A percentile compares a stretch with the other conserved stretches of the same genome.
Evolutionary conservation across 1,284 basidiomycete genomes (phyloP).

Genomic region (Mycena citricolor): DNA sequence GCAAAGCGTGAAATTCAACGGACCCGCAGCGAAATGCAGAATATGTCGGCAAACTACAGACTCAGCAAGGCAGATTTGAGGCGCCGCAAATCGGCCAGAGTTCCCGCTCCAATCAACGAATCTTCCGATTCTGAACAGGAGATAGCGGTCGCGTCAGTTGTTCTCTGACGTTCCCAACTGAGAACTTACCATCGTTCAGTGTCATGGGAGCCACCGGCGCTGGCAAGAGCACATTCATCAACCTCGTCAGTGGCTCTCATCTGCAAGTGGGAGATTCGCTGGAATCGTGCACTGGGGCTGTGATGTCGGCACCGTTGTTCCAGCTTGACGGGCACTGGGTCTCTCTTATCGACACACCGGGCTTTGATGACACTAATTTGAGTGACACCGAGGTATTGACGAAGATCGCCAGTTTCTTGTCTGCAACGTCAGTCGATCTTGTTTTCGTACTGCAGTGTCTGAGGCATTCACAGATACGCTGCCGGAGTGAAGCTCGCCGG

Average conservation of each 20-base stretch:
- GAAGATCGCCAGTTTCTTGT: conserved; percentile 11
- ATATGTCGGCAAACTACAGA: too few species aligned
- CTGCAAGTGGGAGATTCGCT: conserved; percentile 8
- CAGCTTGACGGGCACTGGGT: conserved; percentile 7
- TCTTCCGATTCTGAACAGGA: too few species aligned
- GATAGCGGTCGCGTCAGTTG: too few species aligned
- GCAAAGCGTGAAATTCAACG: too few species aligned
- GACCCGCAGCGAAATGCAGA: too few species aligned
- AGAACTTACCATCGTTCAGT: too few species aligned
- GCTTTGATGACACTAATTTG: conserved; percentile 11
- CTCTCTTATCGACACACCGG: conserved; percentile 15
- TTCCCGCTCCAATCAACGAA: too few species aligned
- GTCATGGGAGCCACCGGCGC: too few species aligned
- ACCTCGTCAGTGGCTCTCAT: conserved; percentile 30
- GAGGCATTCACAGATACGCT: not conserved
- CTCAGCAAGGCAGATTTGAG: too few species aligned
- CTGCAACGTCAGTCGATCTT: conserved; percentile 5
- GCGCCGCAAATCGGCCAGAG: too few species aligned
- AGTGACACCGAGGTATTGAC: conserved; percentile 17
- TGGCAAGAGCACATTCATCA: too few species aligned
- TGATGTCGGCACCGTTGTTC: conserved; percentile 7
- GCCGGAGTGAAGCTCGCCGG: conserved; percentile 10
- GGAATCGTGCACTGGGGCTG: conserved; percentile 10
- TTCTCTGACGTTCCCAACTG: too few species aligned
- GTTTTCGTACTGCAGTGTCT: not conserved